These are phyloP conservation scores for Tetrastigma voinierianum DNA, from an alignment of 164 flowering plant genomes.

Conservation along the genomic window DNA sequence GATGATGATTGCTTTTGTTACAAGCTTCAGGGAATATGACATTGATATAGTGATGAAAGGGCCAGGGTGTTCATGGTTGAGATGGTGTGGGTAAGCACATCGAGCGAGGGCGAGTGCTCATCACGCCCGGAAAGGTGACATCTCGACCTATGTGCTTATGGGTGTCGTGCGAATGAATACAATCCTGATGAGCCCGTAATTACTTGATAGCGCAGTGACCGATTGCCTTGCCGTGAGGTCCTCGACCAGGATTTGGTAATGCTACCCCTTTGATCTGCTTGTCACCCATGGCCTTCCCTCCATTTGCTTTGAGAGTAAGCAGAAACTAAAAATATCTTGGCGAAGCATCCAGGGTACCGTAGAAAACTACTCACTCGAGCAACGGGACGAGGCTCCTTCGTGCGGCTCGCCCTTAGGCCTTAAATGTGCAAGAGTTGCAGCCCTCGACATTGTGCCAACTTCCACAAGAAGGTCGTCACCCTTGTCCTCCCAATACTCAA, in stretches of 20 bases:
- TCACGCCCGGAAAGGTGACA: constrained; percentile 90
- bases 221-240: constrained; percentile 96
- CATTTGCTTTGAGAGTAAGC: no score
- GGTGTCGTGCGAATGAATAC: constrained; percentile 87
- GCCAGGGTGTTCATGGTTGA: constrained; percentile 88
- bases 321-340: no score
- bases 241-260: constrained; percentile 94
- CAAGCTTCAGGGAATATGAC: constrained; percentile 84
- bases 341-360: constrained; percentile 96
- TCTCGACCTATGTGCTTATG: constrained; percentile 94
- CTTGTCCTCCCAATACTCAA: constrained; percentile 95
- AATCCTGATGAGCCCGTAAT: constrained; percentile 65
- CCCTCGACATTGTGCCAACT: constrained; percentile 95
- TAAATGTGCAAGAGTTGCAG: constrained; percentile 90
- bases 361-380: constrained; percentile 99
- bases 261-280: no score
- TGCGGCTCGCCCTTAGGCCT: constrained; percentile 96
- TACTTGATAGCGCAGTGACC: constrained; percentile 93
- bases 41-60: constrained; percentile 94
- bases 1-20: no score
- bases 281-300: no score
- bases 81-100: constrained; percentile 98
- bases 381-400: constrained; percentile 97
- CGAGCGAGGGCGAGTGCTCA: constrained; percentile 93
- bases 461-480: constrained; percentile 98